Conservation (phyloP, 306 rosid genomes). For the Dryas alaskensis region DNA sequence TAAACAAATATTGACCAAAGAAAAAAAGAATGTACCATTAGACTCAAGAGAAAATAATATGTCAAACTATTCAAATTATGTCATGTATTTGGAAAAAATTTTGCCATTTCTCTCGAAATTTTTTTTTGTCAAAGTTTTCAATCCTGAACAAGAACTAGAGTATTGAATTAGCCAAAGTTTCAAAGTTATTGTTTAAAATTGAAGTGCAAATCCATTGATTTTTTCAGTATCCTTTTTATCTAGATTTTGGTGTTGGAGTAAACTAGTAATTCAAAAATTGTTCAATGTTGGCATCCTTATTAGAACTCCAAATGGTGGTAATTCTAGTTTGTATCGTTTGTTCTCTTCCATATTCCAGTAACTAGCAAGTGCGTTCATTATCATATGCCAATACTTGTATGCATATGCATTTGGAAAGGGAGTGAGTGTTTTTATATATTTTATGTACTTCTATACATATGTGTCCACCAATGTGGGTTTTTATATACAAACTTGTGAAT, state of each 20-base stretch:
- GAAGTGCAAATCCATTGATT: neutral
- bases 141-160: neutral
- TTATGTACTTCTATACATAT: neutral
- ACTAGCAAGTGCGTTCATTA: conserved; percentile 35
- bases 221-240: neutral
- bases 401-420: no score
- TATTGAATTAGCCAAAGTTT: neutral
- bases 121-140: neutral
- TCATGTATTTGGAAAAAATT: neutral
- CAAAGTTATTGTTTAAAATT: neutral
- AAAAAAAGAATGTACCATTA: no score
- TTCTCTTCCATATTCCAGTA: conserved; percentile 29
- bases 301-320: conserved; percentile 1
- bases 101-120: neutral
- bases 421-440: neutral
- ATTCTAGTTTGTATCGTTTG: conserved; percentile 10
- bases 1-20: no score
- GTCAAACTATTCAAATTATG: neutral
- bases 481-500: neutral
- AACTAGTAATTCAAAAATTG: neutral
- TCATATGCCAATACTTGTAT: conserved; percentile 26
- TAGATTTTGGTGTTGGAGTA: neutral
- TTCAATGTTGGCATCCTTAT: neutral
- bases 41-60: neutral
- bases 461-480: neutral